Percentiles rank a stretch among this genome's conserved stretches.
phyloP scores from a whole-genome alignment of 371 early-diverging fungal species.

The Circinella umbellata region DNA sequence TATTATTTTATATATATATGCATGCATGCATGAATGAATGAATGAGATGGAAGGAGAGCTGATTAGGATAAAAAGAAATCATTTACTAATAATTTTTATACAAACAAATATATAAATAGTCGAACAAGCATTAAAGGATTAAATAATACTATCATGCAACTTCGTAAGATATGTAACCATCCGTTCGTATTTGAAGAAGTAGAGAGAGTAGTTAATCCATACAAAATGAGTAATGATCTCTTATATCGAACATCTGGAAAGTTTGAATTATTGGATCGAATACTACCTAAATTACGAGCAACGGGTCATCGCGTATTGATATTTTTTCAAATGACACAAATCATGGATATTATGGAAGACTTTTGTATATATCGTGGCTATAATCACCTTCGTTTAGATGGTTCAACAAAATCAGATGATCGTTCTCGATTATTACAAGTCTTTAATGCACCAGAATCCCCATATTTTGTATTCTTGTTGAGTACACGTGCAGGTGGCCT shows the following conservation, averaged over 20 bases:
- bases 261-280: constrained; percentile 96
- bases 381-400: constrained; percentile 93
- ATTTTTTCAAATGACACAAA: constrained; percentile 99
- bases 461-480: constrained; percentile 93
- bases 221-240: constrained; percentile 52
- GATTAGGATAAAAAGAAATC: no score
- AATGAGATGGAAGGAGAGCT: no score
- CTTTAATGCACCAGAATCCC: constrained; percentile 86
- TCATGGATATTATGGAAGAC: constrained; percentile 98
- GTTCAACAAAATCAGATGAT: constrained; percentile 92
- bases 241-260: constrained; percentile 92
- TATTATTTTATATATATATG: no score
- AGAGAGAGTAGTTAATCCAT: constrained; percentile 78
- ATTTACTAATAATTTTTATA: not conserved
- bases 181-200: constrained; percentile 98
- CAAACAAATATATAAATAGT: constrained; percentile 13
- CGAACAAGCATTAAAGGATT: constrained; percentile 77
- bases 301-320: constrained; percentile 94
- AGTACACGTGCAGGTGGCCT: constrained; percentile 99
- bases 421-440: constrained; percentile 80
- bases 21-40: no score
- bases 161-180: constrained; percentile 99
- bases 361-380: constrained; percentile 81
- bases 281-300: constrained; percentile 89
- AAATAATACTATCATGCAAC: constrained; percentile 98